Percentiles rank a stretch among this genome's conserved stretches.
Evolutionary conservation across 225 moss, liverwort and hornwort genomes (phyloP).

Genomic region (Takakia lepidozioides): DNA sequence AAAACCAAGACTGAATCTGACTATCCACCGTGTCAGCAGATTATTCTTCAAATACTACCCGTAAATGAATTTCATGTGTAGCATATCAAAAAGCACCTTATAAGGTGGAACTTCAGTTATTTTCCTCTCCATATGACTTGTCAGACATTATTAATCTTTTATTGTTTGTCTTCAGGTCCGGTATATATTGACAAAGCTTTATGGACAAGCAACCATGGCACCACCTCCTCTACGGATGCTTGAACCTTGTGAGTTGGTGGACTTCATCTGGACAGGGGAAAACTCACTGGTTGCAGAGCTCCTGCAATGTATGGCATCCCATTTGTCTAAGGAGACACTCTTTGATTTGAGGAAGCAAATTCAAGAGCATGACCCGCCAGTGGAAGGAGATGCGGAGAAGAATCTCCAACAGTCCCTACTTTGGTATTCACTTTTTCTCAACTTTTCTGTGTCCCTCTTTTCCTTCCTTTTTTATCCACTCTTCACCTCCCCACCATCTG

Average conservation of each 20-base stretch:
- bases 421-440: constrained; percentile 34
- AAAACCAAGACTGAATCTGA: too few relatives aligned
- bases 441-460: not conserved
- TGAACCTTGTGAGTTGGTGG: constrained; percentile 73
- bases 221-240: constrained; percentile 83
- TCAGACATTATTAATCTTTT: too few relatives aligned
- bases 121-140: too few relatives aligned
- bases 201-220: constrained; percentile 52
- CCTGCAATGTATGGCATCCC: constrained; percentile 70
- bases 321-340: constrained; percentile 61
- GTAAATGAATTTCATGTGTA: too few relatives aligned
- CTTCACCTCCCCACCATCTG: not conserved
- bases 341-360: constrained; percentile 58
- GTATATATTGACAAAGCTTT: constrained; percentile 69
- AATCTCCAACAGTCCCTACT: constrained; percentile 62
- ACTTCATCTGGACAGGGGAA: constrained; percentile 86
- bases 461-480: not conserved
- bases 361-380: constrained; percentile 61
- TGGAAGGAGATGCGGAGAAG: constrained; percentile 48
- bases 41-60: too few relatives aligned
- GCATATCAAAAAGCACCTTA: too few relatives aligned
- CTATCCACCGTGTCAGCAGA: too few relatives aligned
- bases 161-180: constrained; percentile 39
- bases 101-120: too few relatives aligned
- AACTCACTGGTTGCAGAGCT: constrained; percentile 86